Evolutionary conservation across 1,284 basidiomycete species (phyloP).

Genomic region (Entoloma clypeatum): DNA sequence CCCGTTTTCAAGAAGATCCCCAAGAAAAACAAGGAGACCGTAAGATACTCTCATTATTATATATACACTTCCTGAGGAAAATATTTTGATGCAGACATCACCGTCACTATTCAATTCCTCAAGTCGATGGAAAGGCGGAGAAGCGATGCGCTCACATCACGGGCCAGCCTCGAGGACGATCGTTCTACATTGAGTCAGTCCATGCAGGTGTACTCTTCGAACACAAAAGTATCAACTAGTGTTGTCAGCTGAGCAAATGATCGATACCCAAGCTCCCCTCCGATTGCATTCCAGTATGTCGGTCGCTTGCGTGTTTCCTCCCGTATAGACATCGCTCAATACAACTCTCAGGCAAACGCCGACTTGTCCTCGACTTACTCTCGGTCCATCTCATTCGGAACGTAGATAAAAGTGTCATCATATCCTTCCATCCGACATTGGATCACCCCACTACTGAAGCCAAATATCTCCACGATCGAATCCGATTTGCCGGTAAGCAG

Average conservation of each 20-base stretch:
- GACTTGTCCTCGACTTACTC: too few relatives aligned
- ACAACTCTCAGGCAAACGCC: too few relatives aligned
- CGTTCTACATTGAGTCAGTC: not conserved
- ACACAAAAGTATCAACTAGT: conserved; percentile 11
- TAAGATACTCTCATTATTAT: not conserved
- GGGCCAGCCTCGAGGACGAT: conserved; percentile 1
- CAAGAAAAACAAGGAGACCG: not conserved
- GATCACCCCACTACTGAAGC: too few relatives aligned
- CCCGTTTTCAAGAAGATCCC: too few relatives aligned
- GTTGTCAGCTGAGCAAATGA: conserved; percentile 31
- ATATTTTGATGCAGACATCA: conserved; percentile 27
- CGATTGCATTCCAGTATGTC: conserved; percentile 33
- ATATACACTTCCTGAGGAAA: not conserved
- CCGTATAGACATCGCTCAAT: too few relatives aligned
- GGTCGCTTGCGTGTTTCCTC: too few relatives aligned
- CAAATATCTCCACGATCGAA: too few relatives aligned
- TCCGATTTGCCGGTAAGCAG: too few relatives aligned
- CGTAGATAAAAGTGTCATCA: too few relatives aligned
- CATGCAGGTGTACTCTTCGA: conserved; percentile 4
- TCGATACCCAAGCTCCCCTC: conserved; percentile 51
- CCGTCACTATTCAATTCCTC: conserved; percentile 19
- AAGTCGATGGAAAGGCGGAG: conserved; percentile 15
- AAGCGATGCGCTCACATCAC: not conserved
- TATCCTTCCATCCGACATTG: too few relatives aligned
- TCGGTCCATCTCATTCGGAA: too few relatives aligned